A percentile compares a stretch with the other conserved stretches of the same genome.
Evolutionary conservation across 225 moss, liverwort and hornwort species (phyloP).

Genomic region (Sphagnum contortum): DNA sequence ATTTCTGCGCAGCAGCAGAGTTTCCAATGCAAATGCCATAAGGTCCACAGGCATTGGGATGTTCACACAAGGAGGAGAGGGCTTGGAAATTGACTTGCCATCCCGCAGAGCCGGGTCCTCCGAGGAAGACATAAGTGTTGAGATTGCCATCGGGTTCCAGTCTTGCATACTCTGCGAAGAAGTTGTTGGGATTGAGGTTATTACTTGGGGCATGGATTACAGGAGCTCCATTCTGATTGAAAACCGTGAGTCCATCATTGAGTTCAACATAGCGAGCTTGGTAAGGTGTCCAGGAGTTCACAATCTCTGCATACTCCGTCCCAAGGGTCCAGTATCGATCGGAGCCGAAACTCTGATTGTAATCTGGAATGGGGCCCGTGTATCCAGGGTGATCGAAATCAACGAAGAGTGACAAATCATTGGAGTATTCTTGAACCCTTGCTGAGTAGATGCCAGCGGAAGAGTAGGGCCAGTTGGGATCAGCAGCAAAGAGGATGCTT

Average conservation of each 20-base stretch:
- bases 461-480: neutral
- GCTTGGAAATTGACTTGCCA: neutral
- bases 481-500: conserved; percentile 12
- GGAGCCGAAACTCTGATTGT: neutral
- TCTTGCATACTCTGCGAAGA: conserved; percentile 13
- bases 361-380: neutral
- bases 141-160: conserved; percentile 19
- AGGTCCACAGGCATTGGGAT: conserved; percentile 22
- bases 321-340: conserved; percentile 1
- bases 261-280: neutral
- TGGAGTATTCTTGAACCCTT: neutral
- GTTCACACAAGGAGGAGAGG: neutral
- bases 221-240: neutral
- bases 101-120: too few relatives aligned
- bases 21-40: conserved; percentile 9
- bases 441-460: conserved; percentile 1
- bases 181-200: too few relatives aligned
- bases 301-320: neutral
- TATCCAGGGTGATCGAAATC: neutral
- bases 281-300: neutral
- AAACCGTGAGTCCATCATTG: neutral
- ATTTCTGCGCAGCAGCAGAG: neutral
- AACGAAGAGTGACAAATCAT: neutral
- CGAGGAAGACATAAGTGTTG: neutral
- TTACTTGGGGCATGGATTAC: too few relatives aligned